Conservation (phyloP, 148 eudicot genomes). For the Arctostaphylos glauca region DNA sequence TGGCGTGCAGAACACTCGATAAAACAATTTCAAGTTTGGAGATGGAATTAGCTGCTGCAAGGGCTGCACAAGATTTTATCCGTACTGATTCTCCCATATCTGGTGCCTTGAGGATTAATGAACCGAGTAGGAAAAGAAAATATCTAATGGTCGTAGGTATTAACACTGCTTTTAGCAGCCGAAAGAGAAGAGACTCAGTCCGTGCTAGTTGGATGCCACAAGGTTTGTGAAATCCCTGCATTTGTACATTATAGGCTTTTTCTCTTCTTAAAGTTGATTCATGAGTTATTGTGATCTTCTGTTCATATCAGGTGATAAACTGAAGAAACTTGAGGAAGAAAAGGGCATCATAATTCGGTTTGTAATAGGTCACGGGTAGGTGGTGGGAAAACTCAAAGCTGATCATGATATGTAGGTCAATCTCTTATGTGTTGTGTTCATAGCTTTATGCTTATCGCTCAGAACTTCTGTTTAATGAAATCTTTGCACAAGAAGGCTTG, state of each 20-base stretch:
- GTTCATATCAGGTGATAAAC: slow-evolving; percentile 55
- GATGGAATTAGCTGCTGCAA: slow-evolving; percentile 93
- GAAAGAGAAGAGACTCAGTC: slow-evolving; percentile 89
- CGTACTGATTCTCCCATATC: slow-evolving; percentile 64
- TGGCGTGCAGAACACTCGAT: slow-evolving; percentile 57
- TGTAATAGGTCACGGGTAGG: slow-evolving; percentile 91
- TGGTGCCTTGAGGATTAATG: slow-evolving; percentile 33
- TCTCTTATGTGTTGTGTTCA: background rate
- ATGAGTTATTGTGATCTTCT: background rate
- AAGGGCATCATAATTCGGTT: slow-evolving; percentile 84
- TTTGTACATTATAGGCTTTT: background rate
- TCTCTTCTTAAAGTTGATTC: background rate
- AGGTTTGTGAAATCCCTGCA: slow-evolving; percentile 41
- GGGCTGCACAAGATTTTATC: slow-evolving; percentile 77
- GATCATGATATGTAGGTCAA: background rate
- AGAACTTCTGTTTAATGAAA: background rate
- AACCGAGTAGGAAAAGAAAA: slow-evolving; percentile 55
- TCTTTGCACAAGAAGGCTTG: slow-evolving; percentile 1
- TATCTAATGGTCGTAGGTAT: slow-evolving; percentile 82
- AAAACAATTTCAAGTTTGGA: slow-evolving; percentile 83
- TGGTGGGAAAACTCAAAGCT: background rate
- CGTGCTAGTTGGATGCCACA: slow-evolving; percentile 97
- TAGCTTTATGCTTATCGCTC: background rate
- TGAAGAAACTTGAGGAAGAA: slow-evolving; percentile 82
- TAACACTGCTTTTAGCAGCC: slow-evolving; percentile 91